Base-by-base conservation (phyloP, 179 eudicot genomes). In the Vitellaria paradoxa region DNA sequence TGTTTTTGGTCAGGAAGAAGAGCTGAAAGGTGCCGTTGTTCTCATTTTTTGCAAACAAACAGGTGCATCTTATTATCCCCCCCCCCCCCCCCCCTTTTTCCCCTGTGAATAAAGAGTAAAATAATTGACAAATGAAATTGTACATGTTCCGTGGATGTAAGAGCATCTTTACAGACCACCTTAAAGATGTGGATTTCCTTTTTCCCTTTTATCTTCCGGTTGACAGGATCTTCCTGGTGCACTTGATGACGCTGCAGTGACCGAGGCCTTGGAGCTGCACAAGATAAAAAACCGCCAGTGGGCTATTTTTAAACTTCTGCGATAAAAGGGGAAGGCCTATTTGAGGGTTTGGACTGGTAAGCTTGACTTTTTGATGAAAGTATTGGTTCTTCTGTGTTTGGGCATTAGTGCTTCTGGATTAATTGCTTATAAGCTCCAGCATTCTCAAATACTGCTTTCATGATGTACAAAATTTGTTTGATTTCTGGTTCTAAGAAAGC, bases 311-410 rank as follows among this genome's bases (percentile, higher is more conserved):
- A 96, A 89, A 91, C 99, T 46, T 94, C 97, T 74, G 99, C 99
- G 45, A 91, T 92, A 13, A 94, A 96, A 85, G 97, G 99, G 81
- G 98, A 96, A 88, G 98, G 99, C 74, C 92, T 96, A 64, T 90
- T 96, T 73, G 98, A 96, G 86, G 99, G 99, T 73, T 86, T 96
- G 83, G 99, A 96, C 83, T 96, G 98, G 98, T 96, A 87, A 83
- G 84, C 78, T 53, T 57, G 24, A 67, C 49, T 57, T 18, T 11
- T 17, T 14, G 21, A 60, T 52, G 47, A 53, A 14, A 46, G 12
- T 50, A 0, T 26, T 24, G 18, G 15, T 62, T 30, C 57, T 26
- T 20, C 18, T 3, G 3, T 23, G 17, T n/a, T 12, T 50, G 12
- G 55, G 55, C 55, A 50, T 50, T 23, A 14, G 2, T 49, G 56